Evolutionary conservation across 225 moss, liverwort and hornwort species (phyloP).

Genomic region (Pseudisothecium myosuroides): DNA sequence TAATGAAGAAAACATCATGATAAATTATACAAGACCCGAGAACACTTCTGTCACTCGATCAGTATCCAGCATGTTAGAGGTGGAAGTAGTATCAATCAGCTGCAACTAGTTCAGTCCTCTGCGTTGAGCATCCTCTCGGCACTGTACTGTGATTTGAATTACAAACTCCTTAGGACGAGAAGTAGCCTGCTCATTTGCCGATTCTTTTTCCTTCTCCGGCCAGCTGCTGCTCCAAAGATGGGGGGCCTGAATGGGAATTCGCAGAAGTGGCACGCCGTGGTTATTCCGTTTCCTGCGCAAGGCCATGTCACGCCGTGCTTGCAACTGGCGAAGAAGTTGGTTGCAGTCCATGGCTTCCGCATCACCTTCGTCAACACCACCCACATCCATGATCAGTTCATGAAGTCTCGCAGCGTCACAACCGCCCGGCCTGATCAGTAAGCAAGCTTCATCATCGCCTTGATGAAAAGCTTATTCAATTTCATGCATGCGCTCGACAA

Average conservation of each 20-base stretch:
- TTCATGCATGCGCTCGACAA: not conserved
- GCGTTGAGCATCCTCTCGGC: not conserved
- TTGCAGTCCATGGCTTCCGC: not conserved
- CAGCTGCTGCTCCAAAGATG: not conserved
- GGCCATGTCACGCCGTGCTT: not conserved
- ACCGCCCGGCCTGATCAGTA: not conserved
- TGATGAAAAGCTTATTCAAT: not conserved
- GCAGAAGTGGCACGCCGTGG: not conserved
- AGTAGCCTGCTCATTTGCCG: not conserved
- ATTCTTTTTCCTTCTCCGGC: not conserved
- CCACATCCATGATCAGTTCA: not conserved
- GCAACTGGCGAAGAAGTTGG: not conserved
- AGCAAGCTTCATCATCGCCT: not conserved
- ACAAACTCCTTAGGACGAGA: not conserved
- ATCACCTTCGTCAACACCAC: not conserved
- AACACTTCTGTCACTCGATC: not conserved
- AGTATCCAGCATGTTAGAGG: not conserved
- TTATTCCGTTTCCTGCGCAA: not conserved
- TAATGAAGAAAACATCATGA: not conserved
- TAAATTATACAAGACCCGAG: not conserved
- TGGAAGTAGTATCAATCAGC: not conserved
- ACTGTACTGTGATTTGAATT: not conserved
- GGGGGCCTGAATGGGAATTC: not conserved
- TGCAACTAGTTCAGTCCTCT: not conserved
- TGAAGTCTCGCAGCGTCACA: not conserved